phyloP scores from a whole-genome alignment of 192 early-diverging fungal species.

The Entrophospora sp. region DNA sequence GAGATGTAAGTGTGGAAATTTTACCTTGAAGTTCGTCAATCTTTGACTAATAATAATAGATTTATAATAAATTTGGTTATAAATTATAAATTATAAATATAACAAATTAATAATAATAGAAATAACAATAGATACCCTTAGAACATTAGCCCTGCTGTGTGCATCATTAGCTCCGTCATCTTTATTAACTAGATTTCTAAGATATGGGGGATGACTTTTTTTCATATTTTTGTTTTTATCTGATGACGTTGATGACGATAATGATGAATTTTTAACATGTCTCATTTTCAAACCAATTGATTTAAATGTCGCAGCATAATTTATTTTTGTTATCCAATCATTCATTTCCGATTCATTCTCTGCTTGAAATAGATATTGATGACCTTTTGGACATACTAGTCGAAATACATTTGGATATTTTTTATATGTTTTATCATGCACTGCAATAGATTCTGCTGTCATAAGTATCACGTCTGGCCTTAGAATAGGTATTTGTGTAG shows the following conservation, averaged over 20 bases:
- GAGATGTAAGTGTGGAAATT: slow-evolving; percentile 13
- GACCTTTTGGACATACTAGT: slow-evolving; percentile 56
- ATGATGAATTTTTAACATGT: not conserved
- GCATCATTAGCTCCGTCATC: not conserved
- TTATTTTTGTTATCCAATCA: slow-evolving; percentile 74
- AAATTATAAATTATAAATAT: not conserved
- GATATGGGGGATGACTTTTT: not conserved
- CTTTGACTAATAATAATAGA: not conserved
- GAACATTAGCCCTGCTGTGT: not conserved
- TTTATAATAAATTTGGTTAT: no score
- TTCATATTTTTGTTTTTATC: slow-evolving; percentile 2
- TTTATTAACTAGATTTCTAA: not conserved
- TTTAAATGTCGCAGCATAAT: slow-evolving; percentile 72
- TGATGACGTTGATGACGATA: slow-evolving; percentile 11
- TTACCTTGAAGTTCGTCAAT: slow-evolving; percentile 8
- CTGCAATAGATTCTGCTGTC: slow-evolving; percentile 54
- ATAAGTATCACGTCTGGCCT: slow-evolving; percentile 17
- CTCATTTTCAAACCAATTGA: slow-evolving; percentile 38
- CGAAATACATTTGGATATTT: slow-evolving; percentile 80
- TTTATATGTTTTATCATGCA: slow-evolving; percentile 58
- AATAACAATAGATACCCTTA: not conserved
- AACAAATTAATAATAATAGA: not conserved
- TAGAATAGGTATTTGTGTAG: slow-evolving; percentile 9
- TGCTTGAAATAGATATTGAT: slow-evolving; percentile 65
- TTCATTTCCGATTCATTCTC: slow-evolving; percentile 60